Evolutionary conservation across 495 filamentous ascomycete genomes (phyloP).

Genomic region (Daldinia loculata): DNA sequence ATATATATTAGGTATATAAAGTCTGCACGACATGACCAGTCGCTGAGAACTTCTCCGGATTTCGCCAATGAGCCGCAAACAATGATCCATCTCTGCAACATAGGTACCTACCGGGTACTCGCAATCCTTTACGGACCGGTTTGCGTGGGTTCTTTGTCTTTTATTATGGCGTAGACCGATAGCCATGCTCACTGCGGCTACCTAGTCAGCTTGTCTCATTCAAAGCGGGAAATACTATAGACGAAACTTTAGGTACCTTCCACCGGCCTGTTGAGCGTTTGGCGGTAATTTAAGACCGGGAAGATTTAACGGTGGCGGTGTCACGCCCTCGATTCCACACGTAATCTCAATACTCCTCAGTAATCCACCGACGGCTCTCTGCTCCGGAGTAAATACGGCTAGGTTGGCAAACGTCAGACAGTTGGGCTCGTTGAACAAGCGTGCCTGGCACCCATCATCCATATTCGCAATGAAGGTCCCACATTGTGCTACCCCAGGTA

Average conservation of each 20-base stretch:
- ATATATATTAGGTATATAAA: slow-evolving; percentile 4
- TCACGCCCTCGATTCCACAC: slow-evolving; percentile 46
- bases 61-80: slow-evolving; percentile 14
- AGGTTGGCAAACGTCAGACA: slow-evolving; percentile 51
- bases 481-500: slow-evolving; percentile 48
- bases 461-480: slow-evolving; percentile 50
- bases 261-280: slow-evolving; percentile 37
- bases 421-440: slow-evolving; percentile 50
- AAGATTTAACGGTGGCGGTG: slow-evolving; percentile 39
- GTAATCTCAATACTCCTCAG: slow-evolving; percentile 50
- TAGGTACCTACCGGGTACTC: background rate
- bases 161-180: background rate
- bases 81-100: slow-evolving; percentile 6
- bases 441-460: slow-evolving; percentile 51
- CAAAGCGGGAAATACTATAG: slow-evolving; percentile 15
- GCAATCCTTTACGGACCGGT: background rate
- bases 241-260: slow-evolving; percentile 16
- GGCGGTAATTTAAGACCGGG: slow-evolving; percentile 40
- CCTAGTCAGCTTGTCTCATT: slow-evolving; percentile 7
- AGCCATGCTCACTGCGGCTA: slow-evolving; percentile 10
- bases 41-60: background rate
- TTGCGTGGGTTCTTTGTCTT: background rate
- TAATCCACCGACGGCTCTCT: slow-evolving; percentile 46
- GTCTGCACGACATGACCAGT: slow-evolving; percentile 1
- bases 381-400: slow-evolving; percentile 52